Conservation (phyloP, 78 protist species). For the Polysphondylium violaceum region DNA sequence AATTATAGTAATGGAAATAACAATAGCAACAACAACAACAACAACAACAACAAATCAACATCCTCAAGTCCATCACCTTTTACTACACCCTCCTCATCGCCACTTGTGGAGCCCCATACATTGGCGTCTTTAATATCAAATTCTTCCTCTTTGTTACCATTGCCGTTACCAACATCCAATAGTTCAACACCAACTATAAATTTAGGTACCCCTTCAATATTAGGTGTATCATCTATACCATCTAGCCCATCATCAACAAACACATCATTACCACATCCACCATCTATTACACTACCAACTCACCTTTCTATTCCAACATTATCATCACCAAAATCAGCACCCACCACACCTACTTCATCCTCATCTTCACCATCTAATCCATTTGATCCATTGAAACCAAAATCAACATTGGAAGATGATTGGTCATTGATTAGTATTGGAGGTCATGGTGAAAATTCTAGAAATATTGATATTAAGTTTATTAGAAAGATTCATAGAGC, state of each 20-base stretch:
- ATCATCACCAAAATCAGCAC: neutral
- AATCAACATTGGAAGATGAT: conserved; percentile 33
- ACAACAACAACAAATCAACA: neutral
- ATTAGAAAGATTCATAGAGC: conserved; percentile 60
- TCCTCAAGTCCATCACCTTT: neutral
- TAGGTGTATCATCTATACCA: no score
- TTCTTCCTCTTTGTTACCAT: no score
- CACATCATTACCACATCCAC: no score
- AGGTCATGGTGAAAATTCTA: conserved; percentile 16
- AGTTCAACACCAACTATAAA: no score
- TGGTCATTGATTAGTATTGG: conserved; percentile 79
- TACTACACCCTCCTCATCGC: neutral
- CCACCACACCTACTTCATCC: neutral
- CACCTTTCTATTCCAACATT: no score
- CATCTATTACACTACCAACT: no score
- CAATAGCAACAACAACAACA: neutral
- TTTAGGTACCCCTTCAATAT: no score
- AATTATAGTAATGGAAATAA: neutral
- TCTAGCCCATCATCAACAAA: no score
- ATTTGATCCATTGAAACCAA: neutral
- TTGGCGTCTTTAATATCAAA: no score
- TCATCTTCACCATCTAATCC: conserved; percentile 5
- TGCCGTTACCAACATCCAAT: no score
- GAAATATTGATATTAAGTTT: conserved; percentile 79
- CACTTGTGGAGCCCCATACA: no score